phyloP scores from a whole-genome alignment of 768 basidiomycete genomes.

The Suillus variegatus region DNA sequence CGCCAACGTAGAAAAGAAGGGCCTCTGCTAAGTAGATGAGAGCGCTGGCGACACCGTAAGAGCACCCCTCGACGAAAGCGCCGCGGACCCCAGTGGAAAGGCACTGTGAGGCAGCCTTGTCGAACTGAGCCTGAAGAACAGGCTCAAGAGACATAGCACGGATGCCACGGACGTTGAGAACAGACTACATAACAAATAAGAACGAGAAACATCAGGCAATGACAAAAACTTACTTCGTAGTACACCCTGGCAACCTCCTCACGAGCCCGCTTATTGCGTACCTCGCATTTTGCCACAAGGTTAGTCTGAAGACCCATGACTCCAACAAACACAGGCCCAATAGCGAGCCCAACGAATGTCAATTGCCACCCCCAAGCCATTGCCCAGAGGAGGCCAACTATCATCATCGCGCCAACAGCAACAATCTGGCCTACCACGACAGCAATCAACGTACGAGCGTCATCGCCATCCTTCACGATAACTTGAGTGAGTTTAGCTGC shows the following conservation, averaged over 20 bases:
- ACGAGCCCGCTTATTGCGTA: conserved; percentile 79
- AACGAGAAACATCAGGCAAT: not conserved
- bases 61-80: conserved; percentile 87
- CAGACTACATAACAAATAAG: conserved; percentile 44
- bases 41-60: conserved; percentile 76
- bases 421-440: conserved; percentile 69
- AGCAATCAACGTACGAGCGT: conserved; percentile 76
- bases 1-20: conserved; percentile 88
- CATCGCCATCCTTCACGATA: conserved; percentile 88
- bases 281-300: conserved; percentile 71
- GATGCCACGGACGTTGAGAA: conserved; percentile 84
- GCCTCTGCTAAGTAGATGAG: conserved; percentile 91
- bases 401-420: conserved; percentile 80
- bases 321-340: conserved; percentile 80
- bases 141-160: conserved; percentile 83
- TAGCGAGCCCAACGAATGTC: conserved; percentile 84
- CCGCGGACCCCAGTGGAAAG: conserved; percentile 69
- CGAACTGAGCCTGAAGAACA: conserved; percentile 71
- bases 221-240: conserved; percentile 65
- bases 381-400: conserved; percentile 87
- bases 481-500: conserved; percentile 67
- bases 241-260: conserved; percentile 85
- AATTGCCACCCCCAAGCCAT: conserved; percentile 88
- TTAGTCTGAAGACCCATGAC: conserved; percentile 74
- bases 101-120: conserved; percentile 59